Evolutionary conservation across 2,329 filamentous ascomycete species (phyloP), one percentile per base, ranked within the genome.

Genomic region (Coniochaeta sp.): DNA sequence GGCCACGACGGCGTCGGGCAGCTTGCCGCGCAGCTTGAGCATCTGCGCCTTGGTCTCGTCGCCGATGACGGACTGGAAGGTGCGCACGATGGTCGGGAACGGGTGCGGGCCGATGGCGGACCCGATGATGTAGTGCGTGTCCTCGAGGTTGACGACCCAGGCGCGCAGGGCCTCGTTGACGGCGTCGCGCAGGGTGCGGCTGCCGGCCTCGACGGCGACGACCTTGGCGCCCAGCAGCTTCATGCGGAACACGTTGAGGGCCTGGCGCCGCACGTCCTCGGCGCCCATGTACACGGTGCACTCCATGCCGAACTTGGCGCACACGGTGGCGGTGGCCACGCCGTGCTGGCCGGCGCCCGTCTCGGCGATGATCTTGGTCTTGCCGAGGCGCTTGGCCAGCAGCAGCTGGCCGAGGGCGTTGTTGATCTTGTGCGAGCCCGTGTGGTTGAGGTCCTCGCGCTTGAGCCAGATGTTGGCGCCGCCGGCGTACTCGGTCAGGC

Each of bases 371-470:
- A 99, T 98, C 73, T 92, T 89, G 6, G 88, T 97, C 84, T 99
- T 99, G 57, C 95, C 95, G 56, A 99, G 77, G 63, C 91, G 83
- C 67, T 84, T 84, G 1, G 95, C 95, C 42, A 99, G 79, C 16
- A 99, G 83, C 56, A 97, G 87, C 75, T 99, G 95, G 2, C 95
- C 95, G 9, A 99, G 80, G 0, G 95, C 95, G 70, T 99, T 99
- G 81, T 99, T 99, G 81, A 99, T 98, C 84, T 99, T 99, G 82
- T 99, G 95, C 64, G 90, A 96, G 66, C 95, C 95, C 9, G 95
- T 98, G 74, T 99, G 95, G 77, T 98, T 98, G 60, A 98, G 80
- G 73, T 99, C 95, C 77, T 99, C 95, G 68, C 95, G 87, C 84
- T 99, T 99, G 66, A 99, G 79, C 89, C 93, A 99, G 78, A 99